Evolutionary conservation across 331 rosid species (phyloP).

Genomic region (Quercus phellos): DNA sequence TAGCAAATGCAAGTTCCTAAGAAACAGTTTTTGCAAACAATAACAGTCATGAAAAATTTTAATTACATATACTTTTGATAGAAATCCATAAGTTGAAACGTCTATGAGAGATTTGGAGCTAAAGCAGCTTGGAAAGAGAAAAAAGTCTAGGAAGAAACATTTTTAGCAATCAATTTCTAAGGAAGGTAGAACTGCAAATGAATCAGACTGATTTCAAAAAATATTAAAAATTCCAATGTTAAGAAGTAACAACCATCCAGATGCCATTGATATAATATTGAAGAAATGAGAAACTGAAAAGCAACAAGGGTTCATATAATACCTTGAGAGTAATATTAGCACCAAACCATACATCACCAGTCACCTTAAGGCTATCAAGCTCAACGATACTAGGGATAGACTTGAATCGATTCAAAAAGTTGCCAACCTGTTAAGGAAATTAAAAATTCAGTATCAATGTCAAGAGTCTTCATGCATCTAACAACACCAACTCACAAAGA

Average conservation of each 20-base stretch:
- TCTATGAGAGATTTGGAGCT: neutral
- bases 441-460: slow-evolving; percentile 18
- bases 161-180: neutral
- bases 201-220: neutral
- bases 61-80: too few relatives aligned
- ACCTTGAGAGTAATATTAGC: slow-evolving; percentile 78
- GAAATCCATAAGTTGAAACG: too few relatives aligned
- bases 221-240: neutral
- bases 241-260: neutral
- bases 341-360: slow-evolving; percentile 92
- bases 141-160: neutral
- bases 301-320: slow-evolving; percentile 11
- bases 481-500: slow-evolving; percentile 1
- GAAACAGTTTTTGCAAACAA: too few relatives aligned
- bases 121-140: neutral
- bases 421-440: slow-evolving; percentile 50
- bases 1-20: too few relatives aligned
- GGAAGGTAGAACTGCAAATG: neutral
- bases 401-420: slow-evolving; percentile 79
- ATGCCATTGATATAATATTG: neutral
- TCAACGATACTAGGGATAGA: slow-evolving; percentile 84
- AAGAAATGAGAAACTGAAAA: neutral
- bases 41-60: too few relatives aligned
- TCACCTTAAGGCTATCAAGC: slow-evolving; percentile 80
- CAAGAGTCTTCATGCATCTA: slow-evolving; percentile 6